Evolutionary conservation across 2,329 filamentous ascomycete species (phyloP).

Genomic region (Claviceps digitariae): DNA sequence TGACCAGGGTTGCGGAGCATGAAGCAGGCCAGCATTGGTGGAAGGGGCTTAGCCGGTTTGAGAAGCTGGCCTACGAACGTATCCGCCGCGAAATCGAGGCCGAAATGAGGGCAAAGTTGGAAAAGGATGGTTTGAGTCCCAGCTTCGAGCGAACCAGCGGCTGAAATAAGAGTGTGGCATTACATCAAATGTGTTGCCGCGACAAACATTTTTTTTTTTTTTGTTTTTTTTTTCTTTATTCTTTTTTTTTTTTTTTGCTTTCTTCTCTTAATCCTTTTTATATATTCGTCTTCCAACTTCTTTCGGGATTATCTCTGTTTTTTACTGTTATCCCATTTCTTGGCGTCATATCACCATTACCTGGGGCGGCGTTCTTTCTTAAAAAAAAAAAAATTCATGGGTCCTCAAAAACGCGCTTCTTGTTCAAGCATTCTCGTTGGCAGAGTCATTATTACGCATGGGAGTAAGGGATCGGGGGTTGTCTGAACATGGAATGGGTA

Average conservation of each 20-base stretch:
- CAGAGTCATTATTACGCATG: not conserved
- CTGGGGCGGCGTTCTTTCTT: constrained; percentile 3
- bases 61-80: constrained; percentile 72
- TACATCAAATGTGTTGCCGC: not conserved
- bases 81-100: constrained; percentile 54
- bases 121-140: constrained; percentile 28
- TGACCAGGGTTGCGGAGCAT: constrained; percentile 74
- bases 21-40: constrained; percentile 92
- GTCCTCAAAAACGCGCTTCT: not conserved
- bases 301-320: not conserved
- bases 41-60: constrained; percentile 71
- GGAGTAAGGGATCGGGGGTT: not conserved
- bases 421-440: not conserved
- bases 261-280: not conserved
- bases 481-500: not conserved
- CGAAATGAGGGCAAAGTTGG: constrained; percentile 33
- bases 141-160: constrained; percentile 30
- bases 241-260: not conserved
- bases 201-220: not conserved
- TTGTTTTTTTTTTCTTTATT: not conserved
- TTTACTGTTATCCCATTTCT: not conserved
- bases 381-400: not conserved
- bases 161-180: not conserved
- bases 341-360: constrained; percentile 2
- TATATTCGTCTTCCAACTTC: too few species aligned